These are phyloP conservation scores for Leptographium procerum DNA, from an alignment of 2,329 filamentous ascomycete genomes.

Conservation along the genomic window DNA sequence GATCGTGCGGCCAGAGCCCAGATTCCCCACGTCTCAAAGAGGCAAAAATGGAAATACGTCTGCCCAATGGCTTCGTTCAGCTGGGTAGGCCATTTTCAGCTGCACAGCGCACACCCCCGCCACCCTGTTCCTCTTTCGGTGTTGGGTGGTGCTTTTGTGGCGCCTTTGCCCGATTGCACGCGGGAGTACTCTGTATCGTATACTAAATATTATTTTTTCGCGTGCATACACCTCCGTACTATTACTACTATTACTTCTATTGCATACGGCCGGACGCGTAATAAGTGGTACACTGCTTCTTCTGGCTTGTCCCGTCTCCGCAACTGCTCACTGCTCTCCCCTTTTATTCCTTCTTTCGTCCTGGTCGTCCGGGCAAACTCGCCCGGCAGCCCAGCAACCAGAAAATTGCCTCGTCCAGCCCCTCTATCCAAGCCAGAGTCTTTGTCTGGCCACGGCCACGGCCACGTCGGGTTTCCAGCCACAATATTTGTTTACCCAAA, in stretches of 20 bases:
- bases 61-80: not conserved
- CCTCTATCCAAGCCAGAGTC: not conserved
- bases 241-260: too few relatives aligned
- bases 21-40: not conserved
- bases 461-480: not conserved
- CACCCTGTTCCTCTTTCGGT: not conserved
- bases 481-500: not conserved
- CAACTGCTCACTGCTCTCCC: not conserved
- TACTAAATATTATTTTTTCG: too few relatives aligned
- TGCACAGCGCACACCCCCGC: conserved; percentile 7
- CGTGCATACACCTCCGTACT: too few relatives aligned
- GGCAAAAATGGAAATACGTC: not conserved
- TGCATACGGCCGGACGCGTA: not conserved
- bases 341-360: not conserved
- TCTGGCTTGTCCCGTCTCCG: not conserved
- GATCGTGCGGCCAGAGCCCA: not conserved
- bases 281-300: not conserved
- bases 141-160: not conserved
- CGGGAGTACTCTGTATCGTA: too few relatives aligned
- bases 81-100: conserved; percentile 7
- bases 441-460: not conserved
- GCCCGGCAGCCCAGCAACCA: not conserved
- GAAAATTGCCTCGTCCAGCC: not conserved
- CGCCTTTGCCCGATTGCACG: not conserved
- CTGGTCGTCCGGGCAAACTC: not conserved